Evolutionary conservation across 106 monocot species (phyloP), one percentile per base, ranked within the genome.

Genomic region (Dendrobium catenatum): DNA sequence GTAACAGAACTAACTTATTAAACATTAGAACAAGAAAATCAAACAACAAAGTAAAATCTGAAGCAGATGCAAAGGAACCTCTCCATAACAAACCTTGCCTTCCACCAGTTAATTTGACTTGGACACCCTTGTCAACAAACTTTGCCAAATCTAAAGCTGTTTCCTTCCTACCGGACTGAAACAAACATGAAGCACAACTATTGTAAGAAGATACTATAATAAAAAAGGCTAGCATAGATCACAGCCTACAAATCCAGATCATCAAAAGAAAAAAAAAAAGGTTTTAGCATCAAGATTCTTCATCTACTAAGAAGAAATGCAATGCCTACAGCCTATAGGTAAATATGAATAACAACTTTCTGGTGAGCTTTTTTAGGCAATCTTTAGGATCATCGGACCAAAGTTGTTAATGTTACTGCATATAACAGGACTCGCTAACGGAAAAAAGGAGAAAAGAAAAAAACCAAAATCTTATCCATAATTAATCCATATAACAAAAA

Each of bases 91-190:
- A 42, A 93, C 95, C 95, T 95, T 95, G 98, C 82, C 98, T 86
- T 74, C 95, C 95, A 29, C 95, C 98, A 82, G 93, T 95, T 76
- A 99, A 85, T 84, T 99, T 99, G 73, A 99, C 98, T 80, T 99
- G 95, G 19, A 95, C 95, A 41, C 98, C 98, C 82, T 99, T 99
- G 87, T 95, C 98, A 68, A 99, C 87, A 82, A 93, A 99, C 82
- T 99, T 99, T 17, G 95, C 98, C 79, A 99, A 77, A 90, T 99
- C 98, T 42, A 95, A 46, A 80, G 91, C 93, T 29, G 98, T 99
- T 81, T 99, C 98, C 86, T 99, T 99, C 73, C 95, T 72, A 10
- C 95, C 95, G 61, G 98, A 95, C 98, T 99, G 86, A 4, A 84
- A 85, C 29, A 58, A 48, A 48, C 76, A 75, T 5, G 15, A 72